Base-by-base conservation (phyloP, 2,329 filamentous ascomycete species). In the Monilinia polystroma region DNA sequence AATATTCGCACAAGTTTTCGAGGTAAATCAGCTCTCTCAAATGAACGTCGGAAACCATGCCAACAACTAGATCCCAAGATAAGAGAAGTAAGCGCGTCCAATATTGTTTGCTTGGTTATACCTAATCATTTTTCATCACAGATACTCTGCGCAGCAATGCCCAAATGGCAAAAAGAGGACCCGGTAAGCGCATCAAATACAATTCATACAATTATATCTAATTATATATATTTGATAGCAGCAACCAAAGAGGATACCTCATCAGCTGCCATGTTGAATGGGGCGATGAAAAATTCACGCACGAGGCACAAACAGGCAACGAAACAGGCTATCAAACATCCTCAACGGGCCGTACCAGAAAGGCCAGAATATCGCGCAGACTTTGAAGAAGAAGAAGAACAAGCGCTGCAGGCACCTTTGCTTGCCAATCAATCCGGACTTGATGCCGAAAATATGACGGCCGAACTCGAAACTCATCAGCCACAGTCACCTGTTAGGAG, bases 381-480 rank as follows among this genome's bases (percentile, higher is more conserved):
- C 32, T 4, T 1, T 35, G 52, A 20, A 16, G 52, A 35, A 54
- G 29, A 49, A 12, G 20, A 38, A 12, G 53, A 23, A 5, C 32
- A 47, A 23, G 43, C 23, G 23, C n/a, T 63, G n/a, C n/a, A 23
- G 7, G 51, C 18, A 54, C 60, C 55, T 5, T 18, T 63, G 12
- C 38, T 29, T 49, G 26, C 11, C 16, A 55, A 64, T 41, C 49
- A 43, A 35, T 64, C 62, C 35, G 62, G 35, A 8, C 6, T 51
- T 0, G 52, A 64, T 11, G 23, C 41, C 18, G 62, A 64, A 16
- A 29, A 64, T 6, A 55, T 64, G 35, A 64, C 49, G 35, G 26
- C 16, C 4, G 49, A 64, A 32, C 62, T 64, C 38, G 35, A 54
- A 32, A 56, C 14, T 43, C 41, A 12, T 38, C 52, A 56, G 16